Evolutionary conservation across 768 basidiomycete genomes (phyloP), one percentile per base, ranked within the genome.

Genomic region (Mycena sanguinolenta): DNA sequence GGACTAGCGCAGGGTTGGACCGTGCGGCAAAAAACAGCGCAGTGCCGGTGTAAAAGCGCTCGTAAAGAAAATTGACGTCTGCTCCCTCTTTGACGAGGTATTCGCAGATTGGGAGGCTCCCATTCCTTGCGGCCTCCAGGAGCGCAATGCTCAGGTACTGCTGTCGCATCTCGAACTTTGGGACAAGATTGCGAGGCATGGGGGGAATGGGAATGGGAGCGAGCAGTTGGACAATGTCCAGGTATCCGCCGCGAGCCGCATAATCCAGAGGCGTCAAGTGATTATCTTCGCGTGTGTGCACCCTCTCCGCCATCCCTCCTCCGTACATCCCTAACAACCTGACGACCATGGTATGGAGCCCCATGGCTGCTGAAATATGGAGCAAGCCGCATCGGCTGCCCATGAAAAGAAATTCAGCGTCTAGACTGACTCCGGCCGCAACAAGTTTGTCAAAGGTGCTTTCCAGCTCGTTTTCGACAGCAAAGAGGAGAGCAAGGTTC

Each of bases 361-460:
- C 58, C 38, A 30, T 28, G 28, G 10, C 12, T 39, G 39, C 39
- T 10, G 39, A 17, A 16, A 59, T 44, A 16, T 27, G 19, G 21
- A 59, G 58, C 9, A 30, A 9, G 3, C 25, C 19, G 19, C 27
- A 27, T 1, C 2, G 9, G 17, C 25, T 8, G 23, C 10, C 1
- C 7, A 6, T 1, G 28, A 44, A 21, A 14, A 14, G 8, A 8
- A 44, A 59, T 52, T 67, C 58, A n/a, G 25, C 7, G 38, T 67
- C 65, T 10, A 60, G 17, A 32, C 30, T 46, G 46, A 60, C 10
- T 38, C 58, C 58, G 12, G 23, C 58, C 13, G 44, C 58, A 4
- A 28, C 49, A 4, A 67, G 58, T 38, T 30, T 36, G n/a, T 58
- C 65, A 19, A 67, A 4, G 10, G 58, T n/a, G 65, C 17, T 50